Conservation (phyloP, 306 rosid species). For the Cyamopsis tetragonoloba region DNA sequence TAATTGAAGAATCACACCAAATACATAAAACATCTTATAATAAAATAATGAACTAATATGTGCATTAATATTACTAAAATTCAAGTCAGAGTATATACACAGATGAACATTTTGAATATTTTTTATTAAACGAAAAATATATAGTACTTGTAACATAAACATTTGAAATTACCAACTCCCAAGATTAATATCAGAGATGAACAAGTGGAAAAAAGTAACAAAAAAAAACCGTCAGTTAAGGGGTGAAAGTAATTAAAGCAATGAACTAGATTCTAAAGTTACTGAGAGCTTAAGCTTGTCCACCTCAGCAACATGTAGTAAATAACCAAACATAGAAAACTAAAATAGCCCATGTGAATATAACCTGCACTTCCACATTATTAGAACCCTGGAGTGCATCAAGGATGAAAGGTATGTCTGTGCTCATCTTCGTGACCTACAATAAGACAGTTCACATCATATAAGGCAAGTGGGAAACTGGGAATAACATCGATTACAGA, state of each 20-base stretch:
- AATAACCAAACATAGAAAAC: not conserved
- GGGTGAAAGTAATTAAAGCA: not conserved
- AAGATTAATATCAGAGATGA: not conserved
- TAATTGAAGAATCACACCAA: too few species aligned
- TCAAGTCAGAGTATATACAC: too few species aligned
- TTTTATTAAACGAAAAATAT: not conserved
- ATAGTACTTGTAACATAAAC: not conserved
- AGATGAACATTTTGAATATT: too few species aligned
- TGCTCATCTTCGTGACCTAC: conserved; percentile 71
- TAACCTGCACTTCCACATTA: conserved; percentile 81
- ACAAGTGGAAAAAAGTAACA: not conserved
- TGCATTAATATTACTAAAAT: too few species aligned
- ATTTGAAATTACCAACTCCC: not conserved
- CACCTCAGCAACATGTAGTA: not conserved
- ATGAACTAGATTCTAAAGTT: not conserved
- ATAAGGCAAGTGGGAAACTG: conserved; percentile 1
- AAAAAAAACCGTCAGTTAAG: not conserved
- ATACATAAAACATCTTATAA: too few species aligned
- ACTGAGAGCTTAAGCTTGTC: not conserved
- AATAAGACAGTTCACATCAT: conserved; percentile 3
- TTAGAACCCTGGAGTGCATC: conserved; percentile 72
- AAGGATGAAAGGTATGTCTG: conserved; percentile 71
- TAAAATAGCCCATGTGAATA: conserved; percentile 22
- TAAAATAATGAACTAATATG: too few species aligned
- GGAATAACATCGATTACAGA: conserved; percentile 6